These are phyloP conservation scores for Aspergillus novofumigatus DNA, from an alignment of 2,329 filamentous ascomycete species.

Conservation along the genomic window DNA sequence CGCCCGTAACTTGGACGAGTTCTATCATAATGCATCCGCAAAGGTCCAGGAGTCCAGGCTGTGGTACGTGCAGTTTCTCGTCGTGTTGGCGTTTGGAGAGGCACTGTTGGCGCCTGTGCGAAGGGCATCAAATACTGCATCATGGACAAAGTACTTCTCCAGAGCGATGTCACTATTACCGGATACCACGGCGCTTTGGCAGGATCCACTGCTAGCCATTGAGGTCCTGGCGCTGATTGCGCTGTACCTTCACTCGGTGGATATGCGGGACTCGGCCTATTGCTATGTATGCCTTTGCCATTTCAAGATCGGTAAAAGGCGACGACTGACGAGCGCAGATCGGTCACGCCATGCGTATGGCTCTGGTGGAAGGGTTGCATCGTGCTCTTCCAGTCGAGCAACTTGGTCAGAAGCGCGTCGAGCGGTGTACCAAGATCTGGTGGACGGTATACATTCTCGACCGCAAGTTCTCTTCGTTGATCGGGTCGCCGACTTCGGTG, in stretches of 20 bases:
- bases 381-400: constrained; percentile 49
- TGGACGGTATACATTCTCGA: constrained; percentile 56
- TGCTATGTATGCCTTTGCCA: constrained; percentile 38
- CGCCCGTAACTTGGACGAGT: constrained; percentile 37
- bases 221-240: constrained; percentile 50
- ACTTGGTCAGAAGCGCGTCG: constrained; percentile 42
- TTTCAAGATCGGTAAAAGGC: no score
- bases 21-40: constrained; percentile 33
- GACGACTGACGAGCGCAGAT: constrained; percentile 36
- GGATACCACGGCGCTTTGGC: constrained; percentile 35
- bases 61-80: constrained; percentile 49
- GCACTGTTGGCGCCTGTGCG: constrained; percentile 43
- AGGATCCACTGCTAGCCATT: constrained; percentile 40
- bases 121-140: constrained; percentile 36
- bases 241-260: constrained; percentile 48
- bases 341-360: constrained; percentile 52
- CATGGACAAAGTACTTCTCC: constrained; percentile 41
- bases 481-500: constrained; percentile 50
- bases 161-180: constrained; percentile 42
- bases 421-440: constrained; percentile 51
- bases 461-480: constrained; percentile 51
- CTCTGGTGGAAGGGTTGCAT: constrained; percentile 50
- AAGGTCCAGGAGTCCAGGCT: constrained; percentile 29
- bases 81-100: constrained; percentile 51
- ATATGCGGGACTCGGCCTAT: constrained; percentile 48